Base-by-base conservation (phyloP, 179 eudicot genomes). In the Corrigiola litoralis region DNA sequence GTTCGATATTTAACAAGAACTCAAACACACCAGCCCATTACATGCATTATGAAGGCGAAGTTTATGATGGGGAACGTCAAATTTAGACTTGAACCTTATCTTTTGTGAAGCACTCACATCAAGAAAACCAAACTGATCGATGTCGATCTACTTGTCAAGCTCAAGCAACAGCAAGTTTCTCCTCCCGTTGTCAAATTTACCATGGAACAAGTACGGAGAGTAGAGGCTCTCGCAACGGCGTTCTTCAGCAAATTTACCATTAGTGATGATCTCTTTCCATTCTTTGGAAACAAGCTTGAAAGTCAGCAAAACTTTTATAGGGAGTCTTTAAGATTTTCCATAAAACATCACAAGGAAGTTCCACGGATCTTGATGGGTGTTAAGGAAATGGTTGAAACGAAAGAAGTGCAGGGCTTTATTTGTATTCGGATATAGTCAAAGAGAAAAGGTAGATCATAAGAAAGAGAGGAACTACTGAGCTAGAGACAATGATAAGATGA, bases 211-310 rank as follows among this genome's bases (percentile, higher is more conserved):
- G 6, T 48, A 18, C 4, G 58, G 6, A 32, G 6, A 6, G 36
- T 29, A 37, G 2, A 36, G n/a, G 6, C 47, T 48, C 4, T 13
- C 11, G 21, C 32, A 34, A 34, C 21, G 4, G 2, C 47, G 47
- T 24, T 34, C 48, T 48, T 21, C 4, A 50, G 47, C 21, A 34
- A 63, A 63, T 6, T 29, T 34, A 23, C 3, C 4, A 50, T 46
- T 50, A 6, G 3, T 50, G 11, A 49, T 63, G 34, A 63, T 63
- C 6, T 63, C 6, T 34, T 63, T 34, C 68, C 68, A 63, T 23
- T 37, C 38, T 37, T 65, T 65, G 5, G 37, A 17, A 16, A 65
- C 59, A 65, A 65, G 40, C n/a, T n/a, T n/a, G n/a, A n/a, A n/a
- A n/a, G n/a, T n/a, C n/a, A n/a, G n/a, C n/a, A n/a, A n/a, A n/a